Evolutionary conservation across 2,329 filamentous ascomycete species (phyloP).

Genomic region (Colletotrichum sp.): DNA sequence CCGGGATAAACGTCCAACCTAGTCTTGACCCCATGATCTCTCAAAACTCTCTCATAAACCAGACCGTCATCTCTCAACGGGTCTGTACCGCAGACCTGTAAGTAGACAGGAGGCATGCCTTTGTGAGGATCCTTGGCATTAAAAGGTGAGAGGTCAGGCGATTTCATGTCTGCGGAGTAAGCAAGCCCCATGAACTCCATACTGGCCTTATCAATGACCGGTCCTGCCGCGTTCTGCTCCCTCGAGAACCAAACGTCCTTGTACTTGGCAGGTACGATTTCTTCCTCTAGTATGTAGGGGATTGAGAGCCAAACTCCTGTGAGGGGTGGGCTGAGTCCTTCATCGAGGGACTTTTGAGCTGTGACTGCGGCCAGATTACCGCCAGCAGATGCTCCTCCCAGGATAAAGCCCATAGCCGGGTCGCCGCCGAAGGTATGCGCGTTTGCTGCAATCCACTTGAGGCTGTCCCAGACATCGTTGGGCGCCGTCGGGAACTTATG

Average conservation of each 20-base stretch:
- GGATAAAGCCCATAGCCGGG: slow-evolving; percentile 8
- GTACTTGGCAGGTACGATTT: slow-evolving; percentile 37
- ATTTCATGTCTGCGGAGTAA: slow-evolving; percentile 32
- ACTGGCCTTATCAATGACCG: slow-evolving; percentile 31
- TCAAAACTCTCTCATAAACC: slow-evolving; percentile 53
- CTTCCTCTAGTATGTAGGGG: background rate
- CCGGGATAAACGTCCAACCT: slow-evolving; percentile 18
- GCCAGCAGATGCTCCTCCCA: slow-evolving; percentile 32
- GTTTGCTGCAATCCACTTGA: slow-evolving; percentile 9
- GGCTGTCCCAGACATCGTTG: slow-evolving; percentile 44
- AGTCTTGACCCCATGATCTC: slow-evolving; percentile 47
- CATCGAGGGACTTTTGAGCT: background rate
- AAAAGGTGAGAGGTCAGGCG: slow-evolving; percentile 34
- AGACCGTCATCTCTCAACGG: slow-evolving; percentile 55
- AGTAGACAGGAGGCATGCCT: slow-evolving; percentile 48
- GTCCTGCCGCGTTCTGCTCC: slow-evolving; percentile 44
- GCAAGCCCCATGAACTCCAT: slow-evolving; percentile 28
- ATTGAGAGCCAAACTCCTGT: slow-evolving; percentile 2
- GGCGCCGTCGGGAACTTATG: slow-evolving; percentile 46
- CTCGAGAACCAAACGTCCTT: slow-evolving; percentile 38
- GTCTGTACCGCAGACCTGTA: slow-evolving; percentile 56
- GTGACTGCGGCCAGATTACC: slow-evolving; percentile 26
- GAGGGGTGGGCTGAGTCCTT: background rate
- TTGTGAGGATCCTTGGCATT: slow-evolving; percentile 31
- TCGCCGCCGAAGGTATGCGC: slow-evolving; percentile 12